Conservation (phyloP, 2,329 filamentous ascomycete genomes). For the Diaporthe sp. region DNA sequence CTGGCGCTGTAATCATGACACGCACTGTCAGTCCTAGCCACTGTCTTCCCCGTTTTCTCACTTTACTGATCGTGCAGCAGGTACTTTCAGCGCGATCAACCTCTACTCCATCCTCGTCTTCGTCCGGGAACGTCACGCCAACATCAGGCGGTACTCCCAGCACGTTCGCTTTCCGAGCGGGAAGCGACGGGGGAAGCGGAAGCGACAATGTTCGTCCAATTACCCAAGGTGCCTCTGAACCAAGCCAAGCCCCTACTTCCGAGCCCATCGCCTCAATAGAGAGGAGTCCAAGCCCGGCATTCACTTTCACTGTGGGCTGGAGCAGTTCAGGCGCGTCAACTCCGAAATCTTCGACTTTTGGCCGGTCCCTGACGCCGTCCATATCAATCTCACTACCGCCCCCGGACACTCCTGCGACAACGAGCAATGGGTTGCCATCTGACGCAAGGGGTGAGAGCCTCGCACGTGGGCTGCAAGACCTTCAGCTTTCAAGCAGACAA, state of each 20-base stretch:
- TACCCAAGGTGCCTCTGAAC: no score
- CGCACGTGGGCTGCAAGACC: neutral
- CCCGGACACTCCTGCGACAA: neutral
- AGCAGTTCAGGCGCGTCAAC: neutral
- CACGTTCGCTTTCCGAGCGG: neutral
- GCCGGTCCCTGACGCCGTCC: neutral
- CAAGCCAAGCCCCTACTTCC: no score
- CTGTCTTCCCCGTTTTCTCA: no score
- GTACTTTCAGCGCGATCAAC: neutral
- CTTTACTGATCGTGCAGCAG: neutral
- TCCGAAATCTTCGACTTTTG: neutral
- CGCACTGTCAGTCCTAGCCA: neutral
- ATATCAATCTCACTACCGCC: neutral
- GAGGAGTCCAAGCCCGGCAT: neutral
- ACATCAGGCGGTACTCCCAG: neutral
- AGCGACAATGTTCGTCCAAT: neutral
- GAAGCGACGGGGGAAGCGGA: neutral
- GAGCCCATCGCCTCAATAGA: neutral
- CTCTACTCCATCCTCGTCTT: neutral
- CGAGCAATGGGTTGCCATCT: neutral
- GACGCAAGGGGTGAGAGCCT: neutral
- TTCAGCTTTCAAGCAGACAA: neutral
- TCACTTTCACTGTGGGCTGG: neutral
- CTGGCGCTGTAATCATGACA: neutral
- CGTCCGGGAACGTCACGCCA: neutral